Percentiles rank a stretch among this genome's conserved stretches.
Conservation (phyloP, 352 stramenopile species). For the Phytophthora sp. region DNA sequence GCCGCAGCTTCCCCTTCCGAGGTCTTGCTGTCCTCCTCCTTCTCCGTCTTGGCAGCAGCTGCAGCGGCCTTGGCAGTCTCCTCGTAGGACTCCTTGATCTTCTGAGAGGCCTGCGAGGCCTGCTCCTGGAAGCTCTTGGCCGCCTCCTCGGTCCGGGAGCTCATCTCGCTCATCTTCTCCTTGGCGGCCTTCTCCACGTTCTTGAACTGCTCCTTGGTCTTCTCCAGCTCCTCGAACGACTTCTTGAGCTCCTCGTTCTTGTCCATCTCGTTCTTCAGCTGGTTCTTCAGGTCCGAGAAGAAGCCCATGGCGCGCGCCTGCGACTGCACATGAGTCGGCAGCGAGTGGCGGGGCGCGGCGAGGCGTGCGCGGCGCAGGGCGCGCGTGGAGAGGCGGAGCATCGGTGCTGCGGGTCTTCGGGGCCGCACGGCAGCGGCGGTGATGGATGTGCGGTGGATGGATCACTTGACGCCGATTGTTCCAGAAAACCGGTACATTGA, state of each 20-base stretch:
- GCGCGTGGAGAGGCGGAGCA: constrained; percentile 41
- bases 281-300: constrained; percentile 82
- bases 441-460: constrained; percentile 31
- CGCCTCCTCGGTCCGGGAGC: constrained; percentile 59
- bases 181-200: constrained; percentile 67
- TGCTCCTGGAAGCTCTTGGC: constrained; percentile 67
- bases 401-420: constrained; percentile 1
- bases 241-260: constrained; percentile 87
- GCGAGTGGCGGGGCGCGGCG: constrained; percentile 4
- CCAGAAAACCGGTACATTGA: constrained; percentile 28
- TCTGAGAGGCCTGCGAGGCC: constrained; percentile 62
- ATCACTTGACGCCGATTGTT: constrained; percentile 19
- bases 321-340: constrained; percentile 1
- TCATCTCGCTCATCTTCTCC: constrained; percentile 68
- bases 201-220: constrained; percentile 75
- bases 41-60: constrained; percentile 15
- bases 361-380: constrained; percentile 30
- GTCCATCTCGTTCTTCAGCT: constrained; percentile 80
- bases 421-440: not conserved
- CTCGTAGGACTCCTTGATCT: constrained; percentile 65
- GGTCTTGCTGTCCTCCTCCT: constrained; percentile 12
- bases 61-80: constrained; percentile 35
- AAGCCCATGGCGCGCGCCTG: constrained; percentile 71
- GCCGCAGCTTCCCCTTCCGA: constrained; percentile 6
- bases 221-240: constrained; percentile 75